phyloP scores from a whole-genome alignment of 1,284 basidiomycete species.

The Boletellus deceptivus region DNA sequence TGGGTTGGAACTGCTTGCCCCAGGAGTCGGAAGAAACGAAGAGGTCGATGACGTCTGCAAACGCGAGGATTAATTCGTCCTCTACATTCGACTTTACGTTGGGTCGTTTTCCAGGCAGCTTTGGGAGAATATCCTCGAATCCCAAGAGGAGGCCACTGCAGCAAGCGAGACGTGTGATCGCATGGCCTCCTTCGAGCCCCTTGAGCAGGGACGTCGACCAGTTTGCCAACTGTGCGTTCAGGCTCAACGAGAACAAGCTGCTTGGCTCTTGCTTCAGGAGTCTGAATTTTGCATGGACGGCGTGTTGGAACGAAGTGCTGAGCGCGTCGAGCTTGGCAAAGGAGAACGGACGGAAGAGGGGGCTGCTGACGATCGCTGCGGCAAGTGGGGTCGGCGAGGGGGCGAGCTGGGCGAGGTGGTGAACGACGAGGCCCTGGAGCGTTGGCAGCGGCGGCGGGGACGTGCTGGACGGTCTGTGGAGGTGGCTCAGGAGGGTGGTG shows the following conservation, averaged over 20 bases:
- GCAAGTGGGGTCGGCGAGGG: conserved; percentile 63
- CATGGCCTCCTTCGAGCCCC: conserved; percentile 62
- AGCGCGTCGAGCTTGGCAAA: conserved; percentile 53
- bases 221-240: conserved; percentile 39
- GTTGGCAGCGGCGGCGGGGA: conserved; percentile 47
- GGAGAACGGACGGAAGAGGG: conserved; percentile 51
- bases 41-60: conserved; percentile 71
- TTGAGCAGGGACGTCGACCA: conserved; percentile 60
- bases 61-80: conserved; percentile 61
- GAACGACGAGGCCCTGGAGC: conserved; percentile 58
- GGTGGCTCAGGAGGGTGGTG: conserved; percentile 53
- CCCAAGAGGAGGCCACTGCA: conserved; percentile 64
- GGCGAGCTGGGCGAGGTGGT: conserved; percentile 55
- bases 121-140: conserved; percentile 47
- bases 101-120: conserved; percentile 15
- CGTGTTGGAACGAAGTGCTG: conserved; percentile 58
- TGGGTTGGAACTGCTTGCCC: conserved; percentile 63
- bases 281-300: conserved; percentile 53
- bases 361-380: conserved; percentile 62
- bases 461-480: conserved; percentile 48
- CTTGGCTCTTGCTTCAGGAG: conserved; percentile 37
- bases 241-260: conserved; percentile 44
- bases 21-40: conserved; percentile 49
- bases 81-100: conserved; percentile 47
- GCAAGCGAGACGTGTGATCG: conserved; percentile 57